These are phyloP conservation scores for Prunus yedoensis DNA, from an alignment of 331 rosid species.

Conservation along the genomic window DNA sequence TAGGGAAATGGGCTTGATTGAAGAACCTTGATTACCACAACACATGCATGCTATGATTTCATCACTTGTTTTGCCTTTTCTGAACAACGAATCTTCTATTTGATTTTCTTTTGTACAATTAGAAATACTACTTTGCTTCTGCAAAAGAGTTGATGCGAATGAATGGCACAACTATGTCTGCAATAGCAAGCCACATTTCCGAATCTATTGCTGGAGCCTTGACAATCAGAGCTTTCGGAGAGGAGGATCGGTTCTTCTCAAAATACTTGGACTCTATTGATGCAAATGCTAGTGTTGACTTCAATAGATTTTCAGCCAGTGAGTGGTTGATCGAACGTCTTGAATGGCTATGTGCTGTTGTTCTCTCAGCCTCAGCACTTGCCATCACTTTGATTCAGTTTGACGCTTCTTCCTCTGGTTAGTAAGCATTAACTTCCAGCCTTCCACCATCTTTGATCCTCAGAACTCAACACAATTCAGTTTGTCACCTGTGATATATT, in stretches of 20 bases:
- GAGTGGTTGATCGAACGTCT: constrained; percentile 64
- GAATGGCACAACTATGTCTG: constrained; percentile 61
- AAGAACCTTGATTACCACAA: no score
- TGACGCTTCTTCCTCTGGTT: constrained; percentile 18
- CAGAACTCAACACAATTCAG: not conserved
- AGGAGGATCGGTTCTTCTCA: constrained; percentile 35
- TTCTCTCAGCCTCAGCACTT: constrained; percentile 37
- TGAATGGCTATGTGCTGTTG: constrained; percentile 45
- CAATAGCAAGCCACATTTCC: constrained; percentile 51
- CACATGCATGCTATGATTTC: not conserved
- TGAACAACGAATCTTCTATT: not conserved
- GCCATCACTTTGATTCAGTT: constrained; percentile 10
- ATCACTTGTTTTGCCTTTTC: not conserved
- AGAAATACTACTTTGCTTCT: constrained; percentile 53
- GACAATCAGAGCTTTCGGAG: constrained; percentile 61
- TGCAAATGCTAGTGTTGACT: constrained; percentile 47
- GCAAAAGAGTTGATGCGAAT: constrained; percentile 62
- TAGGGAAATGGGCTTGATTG: no score
- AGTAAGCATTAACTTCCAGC: not conserved
- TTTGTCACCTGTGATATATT: not conserved
- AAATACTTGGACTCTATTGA: constrained; percentile 52
- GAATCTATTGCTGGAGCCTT: constrained; percentile 58
- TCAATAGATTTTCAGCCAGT: constrained; percentile 48
- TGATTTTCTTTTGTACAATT: not conserved
- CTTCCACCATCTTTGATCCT: not conserved